Evolutionary conservation across 768 basidiomycete species (phyloP).

Genomic region (Tulasnella sp.): DNA sequence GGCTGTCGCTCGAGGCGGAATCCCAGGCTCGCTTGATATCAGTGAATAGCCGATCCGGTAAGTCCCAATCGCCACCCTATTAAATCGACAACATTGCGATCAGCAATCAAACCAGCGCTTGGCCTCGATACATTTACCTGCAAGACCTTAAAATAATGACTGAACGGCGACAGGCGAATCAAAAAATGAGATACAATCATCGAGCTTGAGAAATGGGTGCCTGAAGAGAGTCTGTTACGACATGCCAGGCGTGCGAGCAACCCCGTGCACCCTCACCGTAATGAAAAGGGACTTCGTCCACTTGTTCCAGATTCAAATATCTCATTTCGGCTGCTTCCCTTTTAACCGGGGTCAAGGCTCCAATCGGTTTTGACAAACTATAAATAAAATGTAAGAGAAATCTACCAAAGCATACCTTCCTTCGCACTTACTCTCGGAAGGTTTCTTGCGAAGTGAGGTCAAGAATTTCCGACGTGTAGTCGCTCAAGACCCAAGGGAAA

Average conservation of each 20-base stretch:
- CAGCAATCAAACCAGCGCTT: not conserved
- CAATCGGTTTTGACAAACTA: slow-evolving; percentile 86
- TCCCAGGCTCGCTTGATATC: slow-evolving; percentile 76
- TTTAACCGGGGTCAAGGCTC: slow-evolving; percentile 71
- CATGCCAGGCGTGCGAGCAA: no score
- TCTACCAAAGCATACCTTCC: not conserved
- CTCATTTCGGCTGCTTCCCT: slow-evolving; percentile 70
- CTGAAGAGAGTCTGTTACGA: slow-evolving; percentile 29
- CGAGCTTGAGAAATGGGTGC: slow-evolving; percentile 93
- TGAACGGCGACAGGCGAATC: slow-evolving; percentile 85
- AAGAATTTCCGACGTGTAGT: slow-evolving; percentile 69
- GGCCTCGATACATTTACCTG: slow-evolving; percentile 42
- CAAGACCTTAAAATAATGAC: slow-evolving; percentile 90
- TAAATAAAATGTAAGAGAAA: not conserved
- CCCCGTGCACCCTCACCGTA: slow-evolving; percentile 43
- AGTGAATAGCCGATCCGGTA: slow-evolving; percentile 84
- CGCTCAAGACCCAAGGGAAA: slow-evolving; percentile 83
- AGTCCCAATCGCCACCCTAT: slow-evolving; percentile 91
- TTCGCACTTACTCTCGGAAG: slow-evolving; percentile 64
- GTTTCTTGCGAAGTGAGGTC: slow-evolving; percentile 59
- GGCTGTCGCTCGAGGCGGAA: slow-evolving; percentile 77
- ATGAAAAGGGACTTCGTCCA: slow-evolving; percentile 84
- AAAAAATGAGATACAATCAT: slow-evolving; percentile 97
- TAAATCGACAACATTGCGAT: not conserved
- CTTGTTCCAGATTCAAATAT: slow-evolving; percentile 69